These are phyloP conservation scores for Sordariomycetes sp. DNA, from an alignment of 2,329 filamentous ascomycete genomes.

Conservation along the genomic window DNA sequence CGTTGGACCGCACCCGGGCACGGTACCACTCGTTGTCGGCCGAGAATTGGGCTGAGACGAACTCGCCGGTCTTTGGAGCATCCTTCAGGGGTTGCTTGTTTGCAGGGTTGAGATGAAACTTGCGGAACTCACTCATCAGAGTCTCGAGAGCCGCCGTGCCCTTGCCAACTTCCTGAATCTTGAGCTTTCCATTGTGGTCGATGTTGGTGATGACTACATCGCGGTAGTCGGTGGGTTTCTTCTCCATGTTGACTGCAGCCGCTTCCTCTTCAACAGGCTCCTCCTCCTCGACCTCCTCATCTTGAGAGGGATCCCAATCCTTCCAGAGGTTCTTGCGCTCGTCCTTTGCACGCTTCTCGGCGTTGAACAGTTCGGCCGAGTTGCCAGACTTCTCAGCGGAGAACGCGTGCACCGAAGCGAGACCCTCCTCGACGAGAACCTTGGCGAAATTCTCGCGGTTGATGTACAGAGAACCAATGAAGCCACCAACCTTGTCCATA, in stretches of 20 bases:
- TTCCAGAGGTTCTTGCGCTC: constrained; percentile 83
- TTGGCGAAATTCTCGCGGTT: constrained; percentile 96
- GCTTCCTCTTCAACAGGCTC: constrained; percentile 34
- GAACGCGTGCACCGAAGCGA: constrained; percentile 87
- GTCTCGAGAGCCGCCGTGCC: constrained; percentile 79
- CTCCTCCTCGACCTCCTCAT: constrained; percentile 51
- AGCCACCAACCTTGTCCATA: constrained; percentile 92
- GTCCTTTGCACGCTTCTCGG: constrained; percentile 85
- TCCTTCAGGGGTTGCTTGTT: constrained; percentile 67
- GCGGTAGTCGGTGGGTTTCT: constrained; percentile 75
- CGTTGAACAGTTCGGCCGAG: constrained; percentile 74
- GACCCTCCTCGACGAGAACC: constrained; percentile 82
- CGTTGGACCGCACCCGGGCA: constrained; percentile 81
- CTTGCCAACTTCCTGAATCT: constrained; percentile 82
- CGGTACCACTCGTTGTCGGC: constrained; percentile 93
- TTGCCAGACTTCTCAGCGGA: constrained; percentile 95
- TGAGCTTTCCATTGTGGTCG: constrained; percentile 71
- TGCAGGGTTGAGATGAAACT: constrained; percentile 77
- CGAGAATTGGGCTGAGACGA: constrained; percentile 84
- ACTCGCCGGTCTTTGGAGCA: constrained; percentile 82
- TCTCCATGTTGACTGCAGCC: constrained; percentile 44
- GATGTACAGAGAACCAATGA: constrained; percentile 90
- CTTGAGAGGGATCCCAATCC: constrained; percentile 86
- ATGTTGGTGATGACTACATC: constrained; percentile 90
- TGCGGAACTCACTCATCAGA: constrained; percentile 84